Conservation (phyloP, 225 moss, liverwort and hornwort genomes). For the Straminergon stramineum region DNA sequence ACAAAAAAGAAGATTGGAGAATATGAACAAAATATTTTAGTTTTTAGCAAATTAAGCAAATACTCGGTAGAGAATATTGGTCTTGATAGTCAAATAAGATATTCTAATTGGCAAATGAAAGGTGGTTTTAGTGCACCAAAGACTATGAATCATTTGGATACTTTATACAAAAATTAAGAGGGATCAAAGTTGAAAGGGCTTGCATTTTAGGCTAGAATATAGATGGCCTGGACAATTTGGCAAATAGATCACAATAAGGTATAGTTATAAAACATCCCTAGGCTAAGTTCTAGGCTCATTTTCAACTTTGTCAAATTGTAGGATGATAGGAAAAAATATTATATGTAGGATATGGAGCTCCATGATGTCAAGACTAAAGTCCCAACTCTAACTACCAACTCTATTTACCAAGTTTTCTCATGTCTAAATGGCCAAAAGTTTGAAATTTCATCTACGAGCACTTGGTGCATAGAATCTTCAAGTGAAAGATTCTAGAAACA, state of each 20-base stretch:
- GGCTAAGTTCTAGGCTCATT: not conserved
- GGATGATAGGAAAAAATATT: not conserved
- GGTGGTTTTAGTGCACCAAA: not conserved
- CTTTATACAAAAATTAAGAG: not conserved
- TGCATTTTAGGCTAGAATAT: not conserved
- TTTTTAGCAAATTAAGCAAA: not conserved
- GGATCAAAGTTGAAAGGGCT: too few species aligned
- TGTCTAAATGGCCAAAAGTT: not conserved
- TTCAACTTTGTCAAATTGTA: not conserved
- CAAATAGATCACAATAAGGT: not conserved
- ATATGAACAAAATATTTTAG: not conserved
- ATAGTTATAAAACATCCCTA: not conserved
- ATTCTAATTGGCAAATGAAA: not conserved
- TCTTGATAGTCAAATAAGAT: not conserved
- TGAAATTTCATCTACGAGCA: not conserved
- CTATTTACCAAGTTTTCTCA: not conserved
- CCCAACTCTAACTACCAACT: not conserved
- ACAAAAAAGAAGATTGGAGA: not conserved
- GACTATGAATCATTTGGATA: not conserved
- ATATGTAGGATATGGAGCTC: too few species aligned
- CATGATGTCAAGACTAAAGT: not conserved
- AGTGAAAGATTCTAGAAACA: not conserved
- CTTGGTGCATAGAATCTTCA: not conserved
- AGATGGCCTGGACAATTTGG: too few species aligned
- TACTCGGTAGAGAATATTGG: fast-evolving